Evolutionary conservation across 345 rosid species (phyloP).

Genomic region (Moricandia arvensis): DNA sequence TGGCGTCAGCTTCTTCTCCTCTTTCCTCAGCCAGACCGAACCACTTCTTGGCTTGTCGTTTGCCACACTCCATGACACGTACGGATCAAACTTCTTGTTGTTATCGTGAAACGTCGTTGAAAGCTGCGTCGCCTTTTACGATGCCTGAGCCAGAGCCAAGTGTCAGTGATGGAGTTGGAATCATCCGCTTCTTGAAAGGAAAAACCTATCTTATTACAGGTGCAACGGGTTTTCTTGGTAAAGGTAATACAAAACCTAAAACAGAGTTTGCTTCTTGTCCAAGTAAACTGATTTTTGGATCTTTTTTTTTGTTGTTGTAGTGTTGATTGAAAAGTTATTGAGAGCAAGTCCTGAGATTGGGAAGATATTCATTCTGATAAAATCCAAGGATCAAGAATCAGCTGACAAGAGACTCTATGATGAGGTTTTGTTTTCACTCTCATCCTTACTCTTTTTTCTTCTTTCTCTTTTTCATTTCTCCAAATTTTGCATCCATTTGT

Average conservation of each 20-base stretch:
- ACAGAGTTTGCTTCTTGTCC: slow-evolving; percentile 4
- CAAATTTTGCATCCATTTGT: not conserved
- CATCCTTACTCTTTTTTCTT: not conserved
- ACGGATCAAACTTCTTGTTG: not conserved
- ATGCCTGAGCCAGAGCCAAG: not conserved
- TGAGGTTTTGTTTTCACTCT: slow-evolving; percentile 8
- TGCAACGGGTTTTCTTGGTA: slow-evolving; percentile 45
- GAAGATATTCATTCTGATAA: slow-evolving; percentile 36
- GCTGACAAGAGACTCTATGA: slow-evolving; percentile 26
- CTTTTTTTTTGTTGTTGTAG: not conserved
- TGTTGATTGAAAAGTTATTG: slow-evolving; percentile 39
- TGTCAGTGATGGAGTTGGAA: slow-evolving; percentile 3
- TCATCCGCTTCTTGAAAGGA: slow-evolving; percentile 26
- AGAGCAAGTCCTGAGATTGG: slow-evolving; percentile 34
- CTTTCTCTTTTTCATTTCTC: not conserved
- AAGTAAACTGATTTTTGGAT: not conserved
- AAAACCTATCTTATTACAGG: slow-evolving; percentile 44
- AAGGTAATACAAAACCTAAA: slow-evolving; percentile 18
- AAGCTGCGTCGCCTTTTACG: not conserved
- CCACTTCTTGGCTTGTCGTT: not conserved
- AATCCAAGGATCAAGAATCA: slow-evolving; percentile 31
- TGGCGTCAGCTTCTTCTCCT: not conserved
- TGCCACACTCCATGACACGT: not conserved
- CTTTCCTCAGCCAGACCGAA: not conserved
- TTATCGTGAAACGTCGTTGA: not conserved